Conservation (phyloP, 1,284 basidiomycete species). For the Stygiomarasmius scandens region DNA sequence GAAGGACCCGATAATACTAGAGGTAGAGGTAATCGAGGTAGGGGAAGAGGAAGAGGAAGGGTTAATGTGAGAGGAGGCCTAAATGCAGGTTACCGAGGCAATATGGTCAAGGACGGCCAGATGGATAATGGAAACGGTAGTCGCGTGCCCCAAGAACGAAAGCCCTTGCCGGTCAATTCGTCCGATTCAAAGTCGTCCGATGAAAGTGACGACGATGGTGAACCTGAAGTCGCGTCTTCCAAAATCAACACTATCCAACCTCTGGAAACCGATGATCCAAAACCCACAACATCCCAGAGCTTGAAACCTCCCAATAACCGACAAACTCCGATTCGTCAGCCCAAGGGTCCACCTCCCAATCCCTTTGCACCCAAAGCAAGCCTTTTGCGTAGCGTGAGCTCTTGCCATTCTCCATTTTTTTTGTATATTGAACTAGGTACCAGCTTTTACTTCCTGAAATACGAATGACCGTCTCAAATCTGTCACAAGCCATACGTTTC, state of each 20-base stretch:
- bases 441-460: conserved; percentile 90
- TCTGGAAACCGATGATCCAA: not conserved
- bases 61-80: not conserved
- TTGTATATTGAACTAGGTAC: not conserved
- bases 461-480: conserved; percentile 86
- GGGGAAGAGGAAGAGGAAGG: conserved; percentile 24
- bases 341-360: conserved; percentile 59
- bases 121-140: not conserved
- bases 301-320: not conserved
- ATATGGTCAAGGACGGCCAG: not conserved
- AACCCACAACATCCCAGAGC: not conserved
- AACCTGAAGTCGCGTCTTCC: conserved; percentile 64
- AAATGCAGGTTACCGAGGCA: not conserved
- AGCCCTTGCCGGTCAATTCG: conserved; percentile 4
- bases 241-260: not conserved
- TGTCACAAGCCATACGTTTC: conserved; percentile 93
- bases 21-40: conserved; percentile 34
- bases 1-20: conserved; percentile 29
- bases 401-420: not conserved
- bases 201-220: conserved; percentile 41
- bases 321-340: conserved; percentile 41
- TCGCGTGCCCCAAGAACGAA: not conserved
- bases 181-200: conserved; percentile 33
- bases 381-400: conserved; percentile 73
- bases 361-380: conserved; percentile 70